Evolutionary conservation across 352 stramenopile species (phyloP).

Genomic region (Globisporangium ultimum): DNA sequence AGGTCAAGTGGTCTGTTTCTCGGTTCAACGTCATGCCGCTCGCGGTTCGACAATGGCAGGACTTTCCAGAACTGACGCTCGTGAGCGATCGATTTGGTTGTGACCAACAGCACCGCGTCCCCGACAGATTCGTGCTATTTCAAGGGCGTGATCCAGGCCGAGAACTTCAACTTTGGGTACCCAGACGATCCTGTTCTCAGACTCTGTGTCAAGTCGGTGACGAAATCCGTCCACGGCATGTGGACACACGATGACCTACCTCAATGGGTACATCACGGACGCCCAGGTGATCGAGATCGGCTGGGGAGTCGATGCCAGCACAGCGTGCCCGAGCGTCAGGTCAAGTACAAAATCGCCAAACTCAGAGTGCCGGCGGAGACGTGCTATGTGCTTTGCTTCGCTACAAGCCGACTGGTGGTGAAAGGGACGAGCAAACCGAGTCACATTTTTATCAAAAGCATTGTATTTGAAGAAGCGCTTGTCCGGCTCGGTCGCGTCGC

Average conservation of each 20-base stretch:
- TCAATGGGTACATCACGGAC: background rate
- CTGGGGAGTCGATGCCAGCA: background rate
- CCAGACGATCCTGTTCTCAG: background rate
- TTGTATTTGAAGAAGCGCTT: background rate
- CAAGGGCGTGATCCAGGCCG: background rate
- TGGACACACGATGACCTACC: background rate
- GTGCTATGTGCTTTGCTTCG: slow-evolving; percentile 2
- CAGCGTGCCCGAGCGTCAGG: background rate
- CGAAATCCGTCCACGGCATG: background rate
- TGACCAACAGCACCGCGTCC: no score
- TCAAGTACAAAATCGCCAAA: slow-evolving; percentile 4
- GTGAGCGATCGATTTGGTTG: background rate
- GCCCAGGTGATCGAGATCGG: slow-evolving; percentile 4
- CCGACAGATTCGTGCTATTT: background rate
- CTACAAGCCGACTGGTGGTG: background rate
- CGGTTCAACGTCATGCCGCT: no score
- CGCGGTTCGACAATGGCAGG: background rate
- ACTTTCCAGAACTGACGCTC: background rate
- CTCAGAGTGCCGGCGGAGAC: background rate
- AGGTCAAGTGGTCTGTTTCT: no score
- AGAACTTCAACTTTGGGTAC: slow-evolving; percentile 2
- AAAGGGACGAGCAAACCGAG: background rate
- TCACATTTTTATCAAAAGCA: slow-evolving; percentile 5
- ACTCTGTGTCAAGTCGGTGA: background rate
- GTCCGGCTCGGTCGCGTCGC: background rate